phyloP scores from a whole-genome alignment of 768 basidiomycete genomes.

The Tylopilus rubrobrunneus region DNA sequence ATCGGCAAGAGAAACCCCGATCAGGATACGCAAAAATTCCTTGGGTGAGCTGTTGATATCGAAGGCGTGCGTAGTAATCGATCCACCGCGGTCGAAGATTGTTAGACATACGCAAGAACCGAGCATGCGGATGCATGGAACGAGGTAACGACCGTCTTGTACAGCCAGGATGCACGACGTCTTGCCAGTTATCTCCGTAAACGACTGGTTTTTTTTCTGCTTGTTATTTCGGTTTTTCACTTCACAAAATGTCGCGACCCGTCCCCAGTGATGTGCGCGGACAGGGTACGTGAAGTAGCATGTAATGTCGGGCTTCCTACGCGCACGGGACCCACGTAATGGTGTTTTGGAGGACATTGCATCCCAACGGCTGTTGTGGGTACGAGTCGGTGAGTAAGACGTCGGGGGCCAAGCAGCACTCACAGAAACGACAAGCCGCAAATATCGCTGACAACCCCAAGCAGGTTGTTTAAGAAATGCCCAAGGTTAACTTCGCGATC shows the following conservation, averaged over 20 bases:
- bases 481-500: too few relatives aligned
- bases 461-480: too few relatives aligned
- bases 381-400: too few relatives aligned
- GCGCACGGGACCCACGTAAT: too few relatives aligned
- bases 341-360: too few relatives aligned
- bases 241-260: not conserved
- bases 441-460: too few relatives aligned
- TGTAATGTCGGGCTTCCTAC: not conserved
- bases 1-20: not conserved
- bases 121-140: not conserved
- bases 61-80: not conserved
- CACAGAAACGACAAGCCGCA: too few relatives aligned
- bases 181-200: not conserved
- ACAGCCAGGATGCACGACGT: not conserved
- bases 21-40: not conserved
- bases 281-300: not conserved
- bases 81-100: not conserved
- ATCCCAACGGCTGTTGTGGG: too few relatives aligned
- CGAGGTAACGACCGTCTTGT: not conserved
- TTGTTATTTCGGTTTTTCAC: not conserved
- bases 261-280: not conserved
- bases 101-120: not conserved
- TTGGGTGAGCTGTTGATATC: not conserved
- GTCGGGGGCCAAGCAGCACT: too few relatives aligned
- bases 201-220: not conserved